phyloP scores from a whole-genome alignment of 1,284 basidiomycete species.

The Ceratobasidium sp. region DNA sequence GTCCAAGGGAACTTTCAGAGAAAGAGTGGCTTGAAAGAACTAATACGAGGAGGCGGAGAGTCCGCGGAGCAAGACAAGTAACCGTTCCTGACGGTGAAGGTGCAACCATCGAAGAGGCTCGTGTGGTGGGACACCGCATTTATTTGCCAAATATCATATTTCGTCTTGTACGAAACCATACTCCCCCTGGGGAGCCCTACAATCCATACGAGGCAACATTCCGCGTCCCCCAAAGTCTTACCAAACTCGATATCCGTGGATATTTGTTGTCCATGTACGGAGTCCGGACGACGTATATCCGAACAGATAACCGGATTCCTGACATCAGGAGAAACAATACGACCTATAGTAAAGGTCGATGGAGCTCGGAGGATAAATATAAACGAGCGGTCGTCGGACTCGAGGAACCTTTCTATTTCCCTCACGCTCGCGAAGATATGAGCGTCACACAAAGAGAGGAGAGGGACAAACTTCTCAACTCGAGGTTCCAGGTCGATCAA shows the following conservation, averaged over 20 bases:
- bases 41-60: constrained; percentile 62
- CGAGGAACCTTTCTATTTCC: constrained; percentile 89
- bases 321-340: constrained; percentile 52
- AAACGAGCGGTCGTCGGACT: constrained; percentile 89
- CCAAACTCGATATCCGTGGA: constrained; percentile 88
- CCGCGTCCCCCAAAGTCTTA: constrained; percentile 79
- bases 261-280: constrained; percentile 85
- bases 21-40: constrained; percentile 63
- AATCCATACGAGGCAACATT: constrained; percentile 95
- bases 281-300: constrained; percentile 87
- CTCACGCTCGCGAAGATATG: constrained; percentile 79
- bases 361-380: constrained; percentile 63
- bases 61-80: constrained; percentile 63
- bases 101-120: constrained; percentile 16
- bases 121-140: constrained; percentile 76
- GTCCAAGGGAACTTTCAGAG: constrained; percentile 52
- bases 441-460: constrained; percentile 57
- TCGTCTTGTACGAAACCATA: constrained; percentile 83
- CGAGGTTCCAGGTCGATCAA: constrained; percentile 60
- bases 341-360: constrained; percentile 49
- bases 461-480: constrained; percentile 65
- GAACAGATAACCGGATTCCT: constrained; percentile 84
- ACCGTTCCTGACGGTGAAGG: constrained; percentile 48
- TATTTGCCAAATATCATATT: constrained; percentile 90
- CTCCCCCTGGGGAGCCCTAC: constrained; percentile 76